Evolutionary conservation across 2,329 filamentous ascomycete genomes (phyloP).

Genomic region (Talaromyces sp.): DNA sequence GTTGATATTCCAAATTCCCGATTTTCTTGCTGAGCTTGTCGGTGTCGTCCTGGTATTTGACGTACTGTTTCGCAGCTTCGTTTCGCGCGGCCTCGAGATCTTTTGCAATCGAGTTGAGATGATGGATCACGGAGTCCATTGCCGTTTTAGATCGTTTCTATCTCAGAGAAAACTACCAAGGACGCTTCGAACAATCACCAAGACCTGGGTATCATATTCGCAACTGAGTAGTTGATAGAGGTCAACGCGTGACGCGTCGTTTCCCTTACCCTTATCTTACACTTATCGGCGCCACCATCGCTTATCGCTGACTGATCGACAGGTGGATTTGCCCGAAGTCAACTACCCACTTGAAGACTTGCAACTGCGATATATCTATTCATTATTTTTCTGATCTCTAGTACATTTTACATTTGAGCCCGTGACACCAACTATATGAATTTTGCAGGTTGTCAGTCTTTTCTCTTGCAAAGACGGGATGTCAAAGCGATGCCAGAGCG

Average conservation of each 20-base stretch:
- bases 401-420: no score
- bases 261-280: conserved; percentile 11
- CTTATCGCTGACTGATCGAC: conserved; percentile 1
- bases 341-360: neutral
- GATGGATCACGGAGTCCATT: neutral
- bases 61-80: neutral
- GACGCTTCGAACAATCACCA: neutral
- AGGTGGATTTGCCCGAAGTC: neutral
- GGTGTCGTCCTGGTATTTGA: neutral
- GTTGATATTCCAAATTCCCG: neutral
- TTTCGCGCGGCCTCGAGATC: neutral
- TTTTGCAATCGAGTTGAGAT: neutral
- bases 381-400: neutral
- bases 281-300: conserved; percentile 5
- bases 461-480: conserved; percentile 21
- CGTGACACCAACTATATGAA: neutral
- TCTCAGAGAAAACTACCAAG: neutral
- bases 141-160: no score
- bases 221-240: neutral
- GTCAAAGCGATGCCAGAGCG: conserved; percentile 32
- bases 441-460: neutral
- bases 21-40: neutral
- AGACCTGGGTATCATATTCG: neutral
- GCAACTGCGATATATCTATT: neutral
- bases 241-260: conserved; percentile 14